A percentile compares a stretch with the other conserved stretches of the same genome.
phyloP scores from a whole-genome alignment of 331 rosid species.

The Quercus lobata region DNA sequence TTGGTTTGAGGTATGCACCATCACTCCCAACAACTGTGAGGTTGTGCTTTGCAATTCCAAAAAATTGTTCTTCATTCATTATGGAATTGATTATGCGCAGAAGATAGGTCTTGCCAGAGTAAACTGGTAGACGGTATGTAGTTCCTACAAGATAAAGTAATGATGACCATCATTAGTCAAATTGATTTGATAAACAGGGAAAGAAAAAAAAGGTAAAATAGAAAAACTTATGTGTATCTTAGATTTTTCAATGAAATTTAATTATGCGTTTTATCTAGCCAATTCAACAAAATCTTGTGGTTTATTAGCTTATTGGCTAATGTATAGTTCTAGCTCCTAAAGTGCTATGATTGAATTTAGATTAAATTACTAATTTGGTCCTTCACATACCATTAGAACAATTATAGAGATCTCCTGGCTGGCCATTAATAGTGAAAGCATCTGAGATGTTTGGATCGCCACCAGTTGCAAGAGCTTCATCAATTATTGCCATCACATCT shows the following conservation, averaged over 20 bases:
- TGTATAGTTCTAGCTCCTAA: no score
- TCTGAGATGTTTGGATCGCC: conserved; percentile 52
- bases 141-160: conserved; percentile 9
- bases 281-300: no score
- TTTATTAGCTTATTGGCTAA: no score
- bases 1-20: no score
- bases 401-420: conserved; percentile 56
- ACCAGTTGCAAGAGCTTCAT: conserved; percentile 31
- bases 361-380: no score
- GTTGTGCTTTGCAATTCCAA: neutral
- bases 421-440: conserved; percentile 65
- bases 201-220: no score
- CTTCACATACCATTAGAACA: conserved; percentile 31
- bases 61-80: conserved; percentile 29
- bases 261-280: no score
- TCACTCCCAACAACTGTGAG: no score
- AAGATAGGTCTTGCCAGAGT: conserved; percentile 43
- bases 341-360: no score
- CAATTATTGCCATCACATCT: conserved; percentile 30
- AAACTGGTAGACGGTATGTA: conserved; percentile 25
- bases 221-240: no score
- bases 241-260: no score
- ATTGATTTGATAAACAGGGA: neutral
- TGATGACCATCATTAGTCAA: neutral
- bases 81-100: conserved; percentile 44